Evolutionary conservation across 768 basidiomycete genomes (phyloP), one percentile per base, ranked within the genome.

Genomic region (Candolleomyces efflorescens): DNA sequence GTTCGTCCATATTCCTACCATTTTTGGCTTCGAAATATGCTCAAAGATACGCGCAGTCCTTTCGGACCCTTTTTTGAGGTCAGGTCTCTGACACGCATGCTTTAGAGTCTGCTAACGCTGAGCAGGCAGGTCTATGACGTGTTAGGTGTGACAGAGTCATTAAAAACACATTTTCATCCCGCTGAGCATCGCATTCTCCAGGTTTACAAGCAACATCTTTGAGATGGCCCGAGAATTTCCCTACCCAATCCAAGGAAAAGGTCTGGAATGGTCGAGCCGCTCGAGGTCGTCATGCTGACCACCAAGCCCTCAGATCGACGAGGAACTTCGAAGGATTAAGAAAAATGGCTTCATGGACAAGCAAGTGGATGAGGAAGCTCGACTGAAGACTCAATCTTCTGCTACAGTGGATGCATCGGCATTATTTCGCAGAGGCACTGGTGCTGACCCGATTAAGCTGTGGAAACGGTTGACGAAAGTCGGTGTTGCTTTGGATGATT

Each of bases 11-110:
- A 45, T 15, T 9, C n/a, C 37, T 22, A 15, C 23, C 26, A 20
- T 37, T 18, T 18, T 27, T 47, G 46, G 39, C 32, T 47, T 60
- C 53, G 48, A 44, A 32, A 22, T 39, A 56, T 58, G 43, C 27
- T 47, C 10, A 39, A 24, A 45, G 24, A 2, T 36, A 26, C 22
- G 46, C 37, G 61, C 65, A 85, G 86, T 92, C 22, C 70, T 93
- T 26, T 87, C 85, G 41, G 90, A 94, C 65, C 79, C 84, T 12
- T 83, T 87, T 66, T 74, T 83, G 61, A 80, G 86, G 86, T 87
- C 70, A 63, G 78, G 22, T 18, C 23, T 32, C 18, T 41, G 37
- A 49, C 43, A 41, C 17, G 3, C 50, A 45, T 11, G 15, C 55
- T 22, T 46, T 26, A 18, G 62, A 55, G 43, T 46, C 55, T 20